phyloP scores from a whole-genome alignment of 331 rosid genomes.

The Acacia pycnantha region DNA sequence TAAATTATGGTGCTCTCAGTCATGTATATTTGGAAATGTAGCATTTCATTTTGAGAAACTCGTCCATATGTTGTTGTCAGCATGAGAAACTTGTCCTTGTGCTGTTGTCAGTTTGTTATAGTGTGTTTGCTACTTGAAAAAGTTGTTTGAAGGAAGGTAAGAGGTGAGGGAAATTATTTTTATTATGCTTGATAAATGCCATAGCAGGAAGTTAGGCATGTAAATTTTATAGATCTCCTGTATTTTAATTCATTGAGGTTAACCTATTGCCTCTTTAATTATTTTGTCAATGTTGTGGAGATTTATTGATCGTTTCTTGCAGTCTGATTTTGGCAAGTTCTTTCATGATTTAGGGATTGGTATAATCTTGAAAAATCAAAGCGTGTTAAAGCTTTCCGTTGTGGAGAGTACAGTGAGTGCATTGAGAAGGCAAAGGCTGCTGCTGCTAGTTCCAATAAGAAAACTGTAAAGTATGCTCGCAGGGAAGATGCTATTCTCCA shows the following conservation, averaged over 20 bases:
- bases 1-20: background rate
- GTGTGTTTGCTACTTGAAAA: background rate
- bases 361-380: conserved; percentile 84
- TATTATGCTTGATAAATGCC: background rate
- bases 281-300: conserved; percentile 18
- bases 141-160: background rate
- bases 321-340: conserved; percentile 27
- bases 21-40: background rate
- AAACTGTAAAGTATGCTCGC: conserved; percentile 74
- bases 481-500: conserved; percentile 91
- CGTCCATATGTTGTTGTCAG: too few species aligned
- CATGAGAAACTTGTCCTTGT: background rate
- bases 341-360: conserved; percentile 61
- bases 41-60: background rate
- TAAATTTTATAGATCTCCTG: background rate
- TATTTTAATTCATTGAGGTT: background rate
- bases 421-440: conserved; percentile 79
- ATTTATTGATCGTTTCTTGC: conserved; percentile 1
- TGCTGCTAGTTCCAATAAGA: conserved; percentile 58
- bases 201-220: background rate
- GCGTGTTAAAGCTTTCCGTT: conserved; percentile 79
- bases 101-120: background rate
- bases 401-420: conserved; percentile 78
- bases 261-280: background rate
- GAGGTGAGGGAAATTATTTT: background rate